A percentile compares a stretch with the other conserved stretches of the same genome.
Conservation (phyloP, 495 filamentous ascomycete species). For the Penicillium cosmopolitanum region DNA sequence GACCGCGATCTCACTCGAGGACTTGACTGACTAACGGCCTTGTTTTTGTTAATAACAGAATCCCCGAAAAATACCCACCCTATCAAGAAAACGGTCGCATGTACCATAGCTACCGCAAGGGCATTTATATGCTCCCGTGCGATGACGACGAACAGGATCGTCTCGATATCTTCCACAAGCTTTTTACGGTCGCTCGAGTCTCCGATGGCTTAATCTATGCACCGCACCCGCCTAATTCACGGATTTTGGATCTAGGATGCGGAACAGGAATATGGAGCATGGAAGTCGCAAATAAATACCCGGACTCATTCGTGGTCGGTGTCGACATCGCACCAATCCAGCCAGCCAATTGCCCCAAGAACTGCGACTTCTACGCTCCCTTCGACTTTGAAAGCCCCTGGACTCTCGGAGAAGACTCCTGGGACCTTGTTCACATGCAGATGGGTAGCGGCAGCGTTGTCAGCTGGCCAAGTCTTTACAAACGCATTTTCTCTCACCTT, state of each 20-base stretch:
- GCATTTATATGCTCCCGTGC: conserved; percentile 55
- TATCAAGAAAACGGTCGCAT: conserved; percentile 52
- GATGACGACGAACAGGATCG: conserved; percentile 70
- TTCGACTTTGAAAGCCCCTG: conserved; percentile 85
- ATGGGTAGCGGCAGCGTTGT: conserved; percentile 79
- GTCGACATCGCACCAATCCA: conserved; percentile 83
- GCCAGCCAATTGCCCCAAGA: conserved; percentile 73
- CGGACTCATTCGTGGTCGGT: conserved; percentile 66
- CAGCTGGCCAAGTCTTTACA: conserved; percentile 78
- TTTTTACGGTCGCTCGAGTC: conserved; percentile 69
- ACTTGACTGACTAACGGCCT: conserved; percentile 4
- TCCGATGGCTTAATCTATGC: conserved; percentile 56
- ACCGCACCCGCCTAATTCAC: conserved; percentile 51
- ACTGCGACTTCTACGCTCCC: conserved; percentile 64
- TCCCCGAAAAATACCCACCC: conserved; percentile 36
- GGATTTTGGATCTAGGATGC: conserved; percentile 81
- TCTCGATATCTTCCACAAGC: conserved; percentile 77
- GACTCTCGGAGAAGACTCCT: conserved; percentile 73
- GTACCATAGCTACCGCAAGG: conserved; percentile 54
- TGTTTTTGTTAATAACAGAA: conserved; percentile 25
- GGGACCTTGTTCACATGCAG: conserved; percentile 85
- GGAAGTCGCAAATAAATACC: conserved; percentile 75
- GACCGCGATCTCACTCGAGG: background rate
- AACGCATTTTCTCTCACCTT: conserved; percentile 75
- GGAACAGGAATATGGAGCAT: conserved; percentile 94